These are phyloP conservation scores for Talaromyces ruber DNA, from an alignment of 495 filamentous ascomycete genomes.

Conservation along the genomic window DNA sequence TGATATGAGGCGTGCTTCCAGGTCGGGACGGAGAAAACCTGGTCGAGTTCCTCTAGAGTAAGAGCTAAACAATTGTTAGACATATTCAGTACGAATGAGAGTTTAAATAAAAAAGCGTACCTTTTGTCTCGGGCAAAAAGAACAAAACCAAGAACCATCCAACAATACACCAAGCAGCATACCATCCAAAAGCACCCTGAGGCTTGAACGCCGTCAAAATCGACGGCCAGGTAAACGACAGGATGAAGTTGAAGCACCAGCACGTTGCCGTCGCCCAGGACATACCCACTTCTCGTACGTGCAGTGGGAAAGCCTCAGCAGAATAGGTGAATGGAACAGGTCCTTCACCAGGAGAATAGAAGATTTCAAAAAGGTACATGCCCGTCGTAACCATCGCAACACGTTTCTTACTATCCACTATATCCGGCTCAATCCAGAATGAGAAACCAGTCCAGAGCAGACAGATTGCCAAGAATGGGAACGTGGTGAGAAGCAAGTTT, in stretches of 20 bases:
- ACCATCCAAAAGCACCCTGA: conserved; percentile 54
- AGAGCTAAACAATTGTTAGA: conserved; percentile 20
- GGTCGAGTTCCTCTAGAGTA: conserved; percentile 43
- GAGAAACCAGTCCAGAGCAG: conserved; percentile 52
- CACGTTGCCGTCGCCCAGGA: conserved; percentile 47
- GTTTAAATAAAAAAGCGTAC: conserved; percentile 13
- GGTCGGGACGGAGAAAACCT: conserved; percentile 45
- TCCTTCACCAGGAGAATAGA: conserved; percentile 49
- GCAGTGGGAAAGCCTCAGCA: conserved; percentile 49
- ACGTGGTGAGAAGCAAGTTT: conserved; percentile 54
- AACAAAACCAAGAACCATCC: conserved; percentile 47
- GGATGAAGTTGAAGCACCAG: conserved; percentile 45
- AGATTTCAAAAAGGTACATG: conserved; percentile 42
- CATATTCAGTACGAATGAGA: background rate
- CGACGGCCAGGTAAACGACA: conserved; percentile 49
- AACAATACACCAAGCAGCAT: conserved; percentile 51
- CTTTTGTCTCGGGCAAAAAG: conserved; percentile 51
- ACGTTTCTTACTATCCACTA: conserved; percentile 20
- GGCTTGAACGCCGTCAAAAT: conserved; percentile 40
- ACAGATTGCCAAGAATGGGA: conserved; percentile 51
- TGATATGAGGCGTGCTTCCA: conserved; percentile 40
- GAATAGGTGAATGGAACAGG: conserved; percentile 51
- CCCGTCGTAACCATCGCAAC: conserved; percentile 41
- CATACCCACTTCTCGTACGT: conserved; percentile 65
- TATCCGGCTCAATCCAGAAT: conserved; percentile 38